Evolutionary conservation across 306 rosid species (phyloP), one percentile per base, ranked within the genome.

Genomic region (Citrullus colocynthis): DNA sequence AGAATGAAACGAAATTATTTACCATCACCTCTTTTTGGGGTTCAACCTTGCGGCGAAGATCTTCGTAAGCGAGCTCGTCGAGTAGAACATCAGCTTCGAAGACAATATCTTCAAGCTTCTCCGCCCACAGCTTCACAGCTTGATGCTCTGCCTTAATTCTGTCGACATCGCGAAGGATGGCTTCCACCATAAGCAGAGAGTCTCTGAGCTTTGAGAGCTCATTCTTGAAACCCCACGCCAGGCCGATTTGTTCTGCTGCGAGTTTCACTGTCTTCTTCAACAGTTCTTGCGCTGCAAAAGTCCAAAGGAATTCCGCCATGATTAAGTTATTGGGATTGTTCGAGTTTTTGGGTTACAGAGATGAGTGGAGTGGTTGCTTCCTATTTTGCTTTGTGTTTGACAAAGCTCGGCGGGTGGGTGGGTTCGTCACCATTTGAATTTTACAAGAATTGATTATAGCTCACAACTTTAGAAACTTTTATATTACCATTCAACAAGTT

Each of bases 31-130:
- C 60, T 41, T 52, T 42, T 21, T 11, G 34, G 3, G 66, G 3
- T 15, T 81, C 81, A 1, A 61, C 75, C 63, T 71, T 39, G 8
- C 78, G 65, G 4, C 81, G 74, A 5, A 71, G 66, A 52, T 7
- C 15, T 72, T 71, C 79, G 10, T 82, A 82, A 20, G 8, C 42
- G 3, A 77, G 52, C 2, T 78, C 75, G 5, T 61, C 79, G 14
- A 82, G 21, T 20, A 82, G 34, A 61, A 70, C 16, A n/a, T 70
- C 78, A 0, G 69, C 81, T 4, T n/a, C 44, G 8, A 60, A 11
- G 39, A 77, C 74, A 24, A 82, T 12, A 6, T 30, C 36, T 18
- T 72, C 44, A 1, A 82, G 81, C 2, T 54, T 4, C 44, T 78
- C 30, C 48, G 72, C 74, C 85, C 85, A 82, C 1, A 16, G 6